Percentiles rank a stretch among this genome's conserved stretches.
phyloP scores from a whole-genome alignment of 2,329 filamentous ascomycete genomes.

The Chrysoporthe deuterocubensis region DNA sequence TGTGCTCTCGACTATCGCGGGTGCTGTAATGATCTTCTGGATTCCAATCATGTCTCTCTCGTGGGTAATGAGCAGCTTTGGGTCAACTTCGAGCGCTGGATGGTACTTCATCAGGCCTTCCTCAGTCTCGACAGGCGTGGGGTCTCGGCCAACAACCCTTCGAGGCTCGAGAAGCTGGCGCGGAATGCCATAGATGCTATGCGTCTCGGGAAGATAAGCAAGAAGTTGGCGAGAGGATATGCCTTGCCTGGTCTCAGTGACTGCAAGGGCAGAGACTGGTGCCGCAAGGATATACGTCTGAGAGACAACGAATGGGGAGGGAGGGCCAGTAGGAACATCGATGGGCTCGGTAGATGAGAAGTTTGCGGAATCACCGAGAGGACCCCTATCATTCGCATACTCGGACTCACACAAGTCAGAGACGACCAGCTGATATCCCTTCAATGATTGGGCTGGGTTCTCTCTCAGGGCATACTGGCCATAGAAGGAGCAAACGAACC shows the following conservation, averaged over 20 bases:
- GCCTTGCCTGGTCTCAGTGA: conserved; percentile 89
- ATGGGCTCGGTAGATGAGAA: conserved; percentile 77
- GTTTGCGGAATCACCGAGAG: conserved; percentile 70
- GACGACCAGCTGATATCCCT: conserved; percentile 84
- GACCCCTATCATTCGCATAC: conserved; percentile 80
- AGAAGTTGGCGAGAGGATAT: conserved; percentile 85
- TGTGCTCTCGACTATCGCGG: conserved; percentile 88
- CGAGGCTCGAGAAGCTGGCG: conserved; percentile 81
- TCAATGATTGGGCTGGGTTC: conserved; percentile 60
- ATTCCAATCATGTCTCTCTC: conserved; percentile 80
- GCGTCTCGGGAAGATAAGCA: conserved; percentile 73
- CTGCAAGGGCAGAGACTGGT: conserved; percentile 77
- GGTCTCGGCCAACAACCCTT: conserved; percentile 82
- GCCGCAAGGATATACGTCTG: conserved; percentile 82
- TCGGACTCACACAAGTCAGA: conserved; percentile 91
- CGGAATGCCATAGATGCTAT: conserved; percentile 79
- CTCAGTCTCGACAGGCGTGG: conserved; percentile 76
- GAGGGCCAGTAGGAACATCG: conserved; percentile 56
- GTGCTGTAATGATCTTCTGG: conserved; percentile 71
- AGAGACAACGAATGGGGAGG: conserved; percentile 75
- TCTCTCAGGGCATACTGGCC: conserved; percentile 63
- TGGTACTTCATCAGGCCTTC: conserved; percentile 81
- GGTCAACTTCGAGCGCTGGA: conserved; percentile 81
- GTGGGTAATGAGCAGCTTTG: conserved; percentile 80
- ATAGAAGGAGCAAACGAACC: conserved; percentile 86